Evolutionary conservation across 805 yeast genomes (phyloP), one percentile per base, ranked within the genome.

Genomic region (Metschnikowia vanudenii): DNA sequence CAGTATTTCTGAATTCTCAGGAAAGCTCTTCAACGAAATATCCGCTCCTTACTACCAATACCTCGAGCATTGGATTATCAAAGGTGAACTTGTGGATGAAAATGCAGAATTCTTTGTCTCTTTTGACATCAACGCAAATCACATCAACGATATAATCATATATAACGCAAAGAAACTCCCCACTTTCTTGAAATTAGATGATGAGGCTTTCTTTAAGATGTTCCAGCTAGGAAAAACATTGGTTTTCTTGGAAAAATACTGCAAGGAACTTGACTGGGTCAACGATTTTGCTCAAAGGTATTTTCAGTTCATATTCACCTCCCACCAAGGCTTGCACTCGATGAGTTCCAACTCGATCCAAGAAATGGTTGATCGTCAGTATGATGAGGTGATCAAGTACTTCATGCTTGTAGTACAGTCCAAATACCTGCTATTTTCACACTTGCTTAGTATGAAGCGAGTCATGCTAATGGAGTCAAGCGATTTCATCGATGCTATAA

Each of bases 401-500:
- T 71, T 86, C 39, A 77, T 81, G 18, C 50, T 63, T 10, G 61
- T 80, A 2, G 56, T 90, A 2, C 71, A 76, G 2, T 41, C 53
- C 6, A 79, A 81, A 49, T 76, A 73, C 53, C 65, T 74, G 33
- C 62, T 84, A 31, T 64, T 69, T 33, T 64, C 69, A 10, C 88
- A 86, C 53, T 60, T 92, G n/a, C 59, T 62, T 4, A 82, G 82
- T 37, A 68, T 88, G 46, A 84, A 85, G 50, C 79, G 78, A 49
- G 80, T 84, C 47, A 68, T 90, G 55, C 63, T 94, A 35, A 81
- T 88, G 73, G 80, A 82, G 5, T 80, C 78, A 46, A 88, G 92
- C n/a, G 96, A 92, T 61, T 85, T 92, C 50, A 80, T 87, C n/a
- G 82, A 86, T 41, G 56, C 79, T 1, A 63, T 92, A 9, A 73